These are phyloP conservation scores for Crassisporium funariophilum DNA, from an alignment of 768 basidiomycete genomes.

Conservation along the genomic window DNA sequence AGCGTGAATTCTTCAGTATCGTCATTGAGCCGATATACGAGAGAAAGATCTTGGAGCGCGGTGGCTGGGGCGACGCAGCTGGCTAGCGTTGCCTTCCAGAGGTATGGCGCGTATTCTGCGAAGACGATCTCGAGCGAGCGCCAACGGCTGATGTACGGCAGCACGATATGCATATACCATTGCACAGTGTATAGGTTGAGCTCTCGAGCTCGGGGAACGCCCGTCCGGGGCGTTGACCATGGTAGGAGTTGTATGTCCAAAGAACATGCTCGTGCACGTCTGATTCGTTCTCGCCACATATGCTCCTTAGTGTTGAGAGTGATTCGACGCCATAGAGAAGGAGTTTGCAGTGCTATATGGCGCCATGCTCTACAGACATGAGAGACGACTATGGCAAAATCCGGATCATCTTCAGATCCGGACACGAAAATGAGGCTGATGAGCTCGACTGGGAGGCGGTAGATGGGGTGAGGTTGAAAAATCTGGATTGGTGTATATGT, in stretches of 20 bases:
- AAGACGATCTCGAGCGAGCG: slow-evolving; percentile 65
- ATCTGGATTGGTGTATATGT: slow-evolving; percentile 8
- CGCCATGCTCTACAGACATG: slow-evolving; percentile 74
- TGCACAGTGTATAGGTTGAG: slow-evolving; percentile 52
- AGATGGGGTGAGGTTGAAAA: slow-evolving; percentile 50
- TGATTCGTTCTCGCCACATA: slow-evolving; percentile 68
- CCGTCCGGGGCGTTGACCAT: slow-evolving; percentile 26
- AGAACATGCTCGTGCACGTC: slow-evolving; percentile 59
- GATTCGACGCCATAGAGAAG: slow-evolving; percentile 66
- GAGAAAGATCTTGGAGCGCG: slow-evolving; percentile 53
- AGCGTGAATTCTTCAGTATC: slow-evolving; percentile 67
- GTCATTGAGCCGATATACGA: slow-evolving; percentile 66
- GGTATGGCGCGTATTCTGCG: slow-evolving; percentile 55
- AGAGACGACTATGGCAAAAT: slow-evolving; percentile 63
- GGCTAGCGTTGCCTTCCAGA: slow-evolving; percentile 71
- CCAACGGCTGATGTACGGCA: slow-evolving; percentile 54
- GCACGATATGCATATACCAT: slow-evolving; percentile 61
- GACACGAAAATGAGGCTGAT: slow-evolving; percentile 64
- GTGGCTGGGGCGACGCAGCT: slow-evolving; percentile 45
- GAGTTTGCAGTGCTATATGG: slow-evolving; percentile 58
- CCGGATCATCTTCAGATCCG: slow-evolving; percentile 55
- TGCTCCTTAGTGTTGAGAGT: slow-evolving; percentile 45
- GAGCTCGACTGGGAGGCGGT: slow-evolving; percentile 62
- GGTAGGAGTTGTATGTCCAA: slow-evolving; percentile 59
- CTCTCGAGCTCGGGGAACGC: slow-evolving; percentile 30